These are phyloP conservation scores for Plectosphaerella plurivora DNA, from an alignment of 2,329 filamentous ascomycete species.

Conservation along the genomic window DNA sequence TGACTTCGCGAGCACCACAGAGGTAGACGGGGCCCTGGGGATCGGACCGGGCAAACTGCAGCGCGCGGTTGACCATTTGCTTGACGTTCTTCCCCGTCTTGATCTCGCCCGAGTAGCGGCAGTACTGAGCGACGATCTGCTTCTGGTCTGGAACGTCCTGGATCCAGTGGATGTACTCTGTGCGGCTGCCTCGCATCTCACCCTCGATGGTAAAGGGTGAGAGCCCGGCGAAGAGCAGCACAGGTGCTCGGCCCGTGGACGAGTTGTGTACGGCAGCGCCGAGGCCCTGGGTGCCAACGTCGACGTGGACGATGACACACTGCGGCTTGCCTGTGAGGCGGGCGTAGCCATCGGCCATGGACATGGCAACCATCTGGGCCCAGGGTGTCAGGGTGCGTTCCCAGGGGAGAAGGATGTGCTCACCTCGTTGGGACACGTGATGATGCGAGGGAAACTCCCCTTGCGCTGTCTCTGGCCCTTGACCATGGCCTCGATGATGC, in stretches of 20 bases:
- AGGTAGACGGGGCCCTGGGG: constrained; percentile 74
- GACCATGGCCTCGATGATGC: constrained; percentile 69
- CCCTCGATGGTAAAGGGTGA: constrained; percentile 69
- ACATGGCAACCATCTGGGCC: constrained; percentile 67
- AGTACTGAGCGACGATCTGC: constrained; percentile 72
- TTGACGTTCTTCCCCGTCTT: constrained; percentile 77
- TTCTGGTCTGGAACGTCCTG: constrained; percentile 74
- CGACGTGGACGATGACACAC: constrained; percentile 69
- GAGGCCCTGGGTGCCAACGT: constrained; percentile 69
- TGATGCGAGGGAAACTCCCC: constrained; percentile 59
- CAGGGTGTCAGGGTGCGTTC: not conserved
- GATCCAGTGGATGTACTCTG: constrained; percentile 73
- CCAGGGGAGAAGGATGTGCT: constrained; percentile 4
- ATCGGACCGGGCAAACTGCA: constrained; percentile 70
- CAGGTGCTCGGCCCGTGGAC: constrained; percentile 62
- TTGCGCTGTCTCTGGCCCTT: constrained; percentile 63
- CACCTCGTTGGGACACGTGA: constrained; percentile 72
- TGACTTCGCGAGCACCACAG: constrained; percentile 67
- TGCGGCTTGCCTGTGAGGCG: constrained; percentile 63
- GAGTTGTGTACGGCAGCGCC: constrained; percentile 71
- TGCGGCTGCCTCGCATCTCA: constrained; percentile 64
- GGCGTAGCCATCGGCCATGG: constrained; percentile 72
- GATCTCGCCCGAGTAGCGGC: constrained; percentile 71
- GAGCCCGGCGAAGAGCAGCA: constrained; percentile 68
- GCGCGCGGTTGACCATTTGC: constrained; percentile 74